Base-by-base conservation (phyloP, 2,329 filamentous ascomycete species). In the Colletotrichum tofieldiae region DNA sequence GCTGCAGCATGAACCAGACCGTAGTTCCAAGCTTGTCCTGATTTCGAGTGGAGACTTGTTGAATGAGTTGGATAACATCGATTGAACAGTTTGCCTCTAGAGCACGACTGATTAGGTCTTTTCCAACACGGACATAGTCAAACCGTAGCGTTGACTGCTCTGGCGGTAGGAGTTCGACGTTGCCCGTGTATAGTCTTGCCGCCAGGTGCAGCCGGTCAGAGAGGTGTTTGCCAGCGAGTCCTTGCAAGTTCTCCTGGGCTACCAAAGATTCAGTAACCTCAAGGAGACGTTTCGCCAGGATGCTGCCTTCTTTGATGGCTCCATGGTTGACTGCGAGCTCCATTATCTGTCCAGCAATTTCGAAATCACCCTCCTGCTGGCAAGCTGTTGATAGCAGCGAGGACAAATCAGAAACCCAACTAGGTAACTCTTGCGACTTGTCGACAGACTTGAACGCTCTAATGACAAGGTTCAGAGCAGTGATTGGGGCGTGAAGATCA, bases 371-470 rank as follows among this genome's bases (percentile, higher is more conserved):
- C 26, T 61, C 35, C n/a, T 64, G 60, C 26, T 62, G 65, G n/a
- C 67, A 74, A 26, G 68, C 72, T 14, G 52, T 29, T n/a, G 63
- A 75, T 23, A 75, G 23, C 6, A 61, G 29, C 35, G 56, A 59
- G 14, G 72, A 72, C 3, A 75, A 37, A 11, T 74, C 39, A 12
- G 67, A 41, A 14, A 72, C 41, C 73, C 73, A 75, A 4, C 32
- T 23, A 20, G 73, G 73, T 14, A 72, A 51, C n/a, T 45, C 51
- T 7, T 68, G 37, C 11, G 32, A 45, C 11, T 58, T 55, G n/a
- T 54, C 59, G n/a, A 67, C 41, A 14, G 52, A 63, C 5, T 20
- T 29, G 39, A 69, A 69, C 32, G 65, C 73, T 62, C 68, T 65
- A 16, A 58, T 58, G 18, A 70, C 29, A 12, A 75, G 47, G 37